phyloP scores from a whole-genome alignment of 352 stramenopile species.

The Phytophthora cryptogea region DNA sequence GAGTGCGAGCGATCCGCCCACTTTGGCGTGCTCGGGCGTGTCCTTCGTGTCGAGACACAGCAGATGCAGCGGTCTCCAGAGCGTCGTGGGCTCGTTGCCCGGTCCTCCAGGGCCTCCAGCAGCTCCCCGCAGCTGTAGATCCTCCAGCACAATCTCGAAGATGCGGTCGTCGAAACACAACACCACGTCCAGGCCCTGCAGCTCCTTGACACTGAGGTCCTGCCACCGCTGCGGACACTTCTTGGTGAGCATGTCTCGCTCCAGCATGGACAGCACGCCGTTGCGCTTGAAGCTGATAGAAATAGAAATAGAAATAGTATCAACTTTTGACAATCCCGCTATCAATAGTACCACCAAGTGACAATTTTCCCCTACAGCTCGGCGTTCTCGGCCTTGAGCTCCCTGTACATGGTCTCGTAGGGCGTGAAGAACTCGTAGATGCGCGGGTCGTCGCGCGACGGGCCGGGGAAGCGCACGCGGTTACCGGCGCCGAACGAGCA shows the following conservation, averaged over 20 bases:
- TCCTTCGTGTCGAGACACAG: conserved; percentile 90
- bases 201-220: conserved; percentile 72
- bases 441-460: conserved; percentile 70
- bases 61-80: conserved; percentile 76
- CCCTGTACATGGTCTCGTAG: conserved; percentile 86
- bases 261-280: conserved; percentile 85
- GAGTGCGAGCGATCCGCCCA: conserved; percentile 76
- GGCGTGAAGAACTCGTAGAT: conserved; percentile 90
- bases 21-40: conserved; percentile 85
- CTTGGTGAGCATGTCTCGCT: conserved; percentile 89
- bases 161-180: conserved; percentile 92
- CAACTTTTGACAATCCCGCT: conserved; percentile 7
- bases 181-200: conserved; percentile 82
- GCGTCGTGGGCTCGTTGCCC: conserved; percentile 43
- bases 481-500: conserved; percentile 87
- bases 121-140: conserved; percentile 63
- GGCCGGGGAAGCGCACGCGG: conserved; percentile 85
- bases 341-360: background rate
- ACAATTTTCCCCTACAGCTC: conserved; percentile 48
- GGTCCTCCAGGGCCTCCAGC: conserved; percentile 21
- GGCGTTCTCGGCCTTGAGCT: conserved; percentile 82
- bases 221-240: conserved; percentile 86
- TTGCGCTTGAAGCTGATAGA: conserved; percentile 73
- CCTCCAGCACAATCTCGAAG: conserved; percentile 88
- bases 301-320: background rate